Conservation (phyloP, 2,329 filamentous ascomycete species). For the Colletotrichum tabaci region DNA sequence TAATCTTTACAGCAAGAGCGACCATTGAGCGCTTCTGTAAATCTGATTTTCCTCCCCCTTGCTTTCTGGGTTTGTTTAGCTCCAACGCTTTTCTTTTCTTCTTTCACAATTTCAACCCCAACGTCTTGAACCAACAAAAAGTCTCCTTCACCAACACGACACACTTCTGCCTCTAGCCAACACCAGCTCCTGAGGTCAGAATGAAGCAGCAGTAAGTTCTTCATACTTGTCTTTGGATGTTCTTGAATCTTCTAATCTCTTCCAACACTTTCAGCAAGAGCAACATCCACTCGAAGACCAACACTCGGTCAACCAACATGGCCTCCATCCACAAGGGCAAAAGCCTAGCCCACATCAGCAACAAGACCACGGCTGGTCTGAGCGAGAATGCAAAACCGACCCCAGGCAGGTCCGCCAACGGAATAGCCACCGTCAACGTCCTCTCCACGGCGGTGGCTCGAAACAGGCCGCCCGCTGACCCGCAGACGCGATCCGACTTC, state of each 20-base stretch:
- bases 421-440: neutral
- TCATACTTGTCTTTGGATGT: accelerated
- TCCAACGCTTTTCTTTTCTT: neutral
- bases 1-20: neutral
- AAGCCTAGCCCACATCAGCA: neutral
- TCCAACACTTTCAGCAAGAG: neutral
- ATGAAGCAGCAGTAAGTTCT: neutral
- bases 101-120: too few relatives aligned
- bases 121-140: too few relatives aligned
- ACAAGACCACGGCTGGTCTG: neutral
- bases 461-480: neutral
- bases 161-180: too few relatives aligned
- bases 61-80: accelerated
- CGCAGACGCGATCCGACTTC: conserved; percentile 5
- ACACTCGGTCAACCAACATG: neutral
- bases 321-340: neutral
- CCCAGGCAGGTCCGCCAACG: neutral
- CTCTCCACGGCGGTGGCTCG: neutral
- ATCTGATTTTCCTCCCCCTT: too few relatives aligned
- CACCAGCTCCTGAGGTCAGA: too few relatives aligned
- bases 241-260: too few relatives aligned
- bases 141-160: too few relatives aligned
- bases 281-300: neutral
- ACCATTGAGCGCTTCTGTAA: too few relatives aligned
- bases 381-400: neutral